A percentile compares a stretch with the other conserved stretches of the same genome.
phyloP scores from a whole-genome alignment of 768 basidiomycete species.

The Calvatia gigantea region DNA sequence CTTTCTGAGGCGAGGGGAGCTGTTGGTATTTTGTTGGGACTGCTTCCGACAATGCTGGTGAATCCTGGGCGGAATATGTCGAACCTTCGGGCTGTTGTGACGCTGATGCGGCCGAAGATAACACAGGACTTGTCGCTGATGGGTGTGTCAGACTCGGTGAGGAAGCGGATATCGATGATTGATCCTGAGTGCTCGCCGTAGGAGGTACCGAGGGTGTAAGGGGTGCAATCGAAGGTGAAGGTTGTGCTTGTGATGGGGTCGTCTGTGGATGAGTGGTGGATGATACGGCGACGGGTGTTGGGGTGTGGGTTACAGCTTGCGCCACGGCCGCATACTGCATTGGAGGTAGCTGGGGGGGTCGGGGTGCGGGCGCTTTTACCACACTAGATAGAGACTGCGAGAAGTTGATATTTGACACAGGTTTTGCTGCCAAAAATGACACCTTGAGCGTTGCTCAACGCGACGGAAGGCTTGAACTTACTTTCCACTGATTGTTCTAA shows the following conservation, averaged over 20 bases:
- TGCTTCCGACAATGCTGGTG: conserved; percentile 73
- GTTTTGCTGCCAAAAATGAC: conserved; percentile 47
- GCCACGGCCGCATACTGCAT: conserved; percentile 93
- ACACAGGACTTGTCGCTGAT: conserved; percentile 76
- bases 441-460: conserved; percentile 11
- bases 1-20: conserved; percentile 60
- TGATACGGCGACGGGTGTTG: conserved; percentile 44
- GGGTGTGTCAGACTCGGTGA: conserved; percentile 87
- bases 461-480: conserved; percentile 27
- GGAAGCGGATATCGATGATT: conserved; percentile 45
- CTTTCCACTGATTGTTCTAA: conserved; percentile 72
- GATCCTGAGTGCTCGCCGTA: conserved; percentile 30
- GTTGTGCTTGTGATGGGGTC: conserved; percentile 22
- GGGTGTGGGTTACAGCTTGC: conserved; percentile 42
- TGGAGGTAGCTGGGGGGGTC: conserved; percentile 62
- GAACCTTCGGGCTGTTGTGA: conserved; percentile 67
- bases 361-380: conserved; percentile 63
- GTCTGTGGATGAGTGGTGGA: conserved; percentile 25
- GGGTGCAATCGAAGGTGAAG: conserved; percentile 31
- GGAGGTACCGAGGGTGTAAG: conserved; percentile 30
- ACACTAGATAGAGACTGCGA: conserved; percentile 72
- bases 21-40: conserved; percentile 40
- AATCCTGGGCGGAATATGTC: conserved; percentile 67
- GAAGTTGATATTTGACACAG: conserved; percentile 79
- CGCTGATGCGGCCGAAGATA: conserved; percentile 70